phyloP scores from a whole-genome alignment of 345 rosid species.

The Odontarrhena argentea region DNA sequence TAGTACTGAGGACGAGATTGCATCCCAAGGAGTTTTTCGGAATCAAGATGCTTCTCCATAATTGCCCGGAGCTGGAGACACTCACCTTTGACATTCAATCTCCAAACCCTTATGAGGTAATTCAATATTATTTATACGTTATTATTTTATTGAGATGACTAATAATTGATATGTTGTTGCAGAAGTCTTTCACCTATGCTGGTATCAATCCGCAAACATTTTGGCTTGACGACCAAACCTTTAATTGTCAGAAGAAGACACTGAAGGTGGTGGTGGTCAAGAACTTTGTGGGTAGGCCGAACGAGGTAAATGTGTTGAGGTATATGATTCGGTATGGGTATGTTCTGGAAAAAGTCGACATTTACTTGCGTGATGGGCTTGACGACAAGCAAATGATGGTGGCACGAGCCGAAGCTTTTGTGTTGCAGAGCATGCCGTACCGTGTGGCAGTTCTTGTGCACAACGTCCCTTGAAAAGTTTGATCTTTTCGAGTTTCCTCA shows the following conservation, averaged over 20 bases:
- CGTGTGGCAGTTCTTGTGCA: not conserved
- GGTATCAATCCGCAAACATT: not conserved
- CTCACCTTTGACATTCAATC: not conserved
- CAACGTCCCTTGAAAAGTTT: not conserved
- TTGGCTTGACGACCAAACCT: not conserved
- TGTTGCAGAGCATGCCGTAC: not conserved
- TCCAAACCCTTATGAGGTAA: not conserved
- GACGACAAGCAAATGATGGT: not conserved
- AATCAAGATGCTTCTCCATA: constrained; percentile 42
- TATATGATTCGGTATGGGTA: not conserved
- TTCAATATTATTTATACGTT: too few species aligned
- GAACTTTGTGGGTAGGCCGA: not conserved
- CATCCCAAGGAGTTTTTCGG: constrained; percentile 45
- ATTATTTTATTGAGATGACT: too few species aligned
- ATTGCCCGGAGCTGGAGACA: constrained; percentile 35
- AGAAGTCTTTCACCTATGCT: not conserved
- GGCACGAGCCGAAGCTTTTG: not conserved
- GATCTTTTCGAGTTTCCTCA: not conserved
- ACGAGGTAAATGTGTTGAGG: constrained; percentile 7
- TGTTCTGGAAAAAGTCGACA: not conserved
- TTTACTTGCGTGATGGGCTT: not conserved
- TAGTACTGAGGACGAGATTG: constrained; percentile 44
- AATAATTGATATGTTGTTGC: not conserved
- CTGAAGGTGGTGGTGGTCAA: constrained; percentile 12
- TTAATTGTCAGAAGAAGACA: not conserved